Evolutionary conservation across 1,284 basidiomycete genomes (phyloP), one percentile per base, ranked within the genome.

Genomic region (Leccinum pachyderme): DNA sequence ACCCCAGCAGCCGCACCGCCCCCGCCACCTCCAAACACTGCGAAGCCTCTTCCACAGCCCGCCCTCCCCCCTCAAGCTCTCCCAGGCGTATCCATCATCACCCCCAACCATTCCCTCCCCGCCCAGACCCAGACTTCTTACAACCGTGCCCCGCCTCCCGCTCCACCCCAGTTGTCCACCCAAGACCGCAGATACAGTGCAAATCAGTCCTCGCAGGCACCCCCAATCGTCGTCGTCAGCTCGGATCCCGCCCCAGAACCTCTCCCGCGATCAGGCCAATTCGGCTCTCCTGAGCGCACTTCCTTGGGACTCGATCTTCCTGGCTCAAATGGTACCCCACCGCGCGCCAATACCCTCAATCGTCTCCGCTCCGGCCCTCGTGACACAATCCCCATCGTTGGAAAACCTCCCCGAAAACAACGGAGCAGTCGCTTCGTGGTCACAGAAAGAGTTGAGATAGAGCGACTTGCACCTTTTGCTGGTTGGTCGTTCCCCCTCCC

Each of bases 351-450:
- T 43, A 79, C 84, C 27, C 77, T 87, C 60, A 86, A 83, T 65
- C 84, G 86, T 63, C 79, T 88, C 55, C 81, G 86, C 62, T 81
- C 84, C 54, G 85, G 84, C 13, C 89, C 93, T 52, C 95, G 93
- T 74, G 95, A 97, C 72, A 96, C 93, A 31, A 97, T 98, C 60
- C 93, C 94, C 28, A 91, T 96, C 61, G 89, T 93, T 25, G 93
- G 92, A 50, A 96, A 97, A 71, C 94, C 95, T 29, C 95, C 95
- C 15, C 84, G 95, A 66, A 98, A 98, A 73, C 95, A 98, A 74
- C 82, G 95, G 62, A 95, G 93, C 76, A 95, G 91, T 69, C 86
- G 97, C 57, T 98, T 99, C 71, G 91, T 99, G 57, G 91, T 97
- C 58, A 93, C 91, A 4, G 96, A 99, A 75, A 93, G 89, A 76